These are phyloP conservation scores for Margaritispora aquatica DNA, from an alignment of 495 filamentous ascomycete species.

Conservation along the genomic window DNA sequence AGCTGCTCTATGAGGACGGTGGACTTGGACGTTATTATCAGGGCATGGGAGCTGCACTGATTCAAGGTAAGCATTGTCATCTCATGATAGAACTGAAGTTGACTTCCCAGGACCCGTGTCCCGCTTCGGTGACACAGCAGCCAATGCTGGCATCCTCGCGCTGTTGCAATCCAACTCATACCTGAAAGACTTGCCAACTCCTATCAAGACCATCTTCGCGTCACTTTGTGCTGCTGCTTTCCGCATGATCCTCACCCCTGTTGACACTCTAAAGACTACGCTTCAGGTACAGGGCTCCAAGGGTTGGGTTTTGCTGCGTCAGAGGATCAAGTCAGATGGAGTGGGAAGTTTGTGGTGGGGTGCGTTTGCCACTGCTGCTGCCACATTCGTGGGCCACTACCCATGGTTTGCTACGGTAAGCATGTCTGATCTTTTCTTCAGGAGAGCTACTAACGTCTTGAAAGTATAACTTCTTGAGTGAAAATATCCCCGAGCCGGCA, in stretches of 20 bases:
- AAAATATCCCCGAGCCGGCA: conserved; percentile 21
- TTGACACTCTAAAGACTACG: conserved; percentile 32
- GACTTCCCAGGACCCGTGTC: conserved; percentile 24
- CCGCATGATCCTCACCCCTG: conserved; percentile 29
- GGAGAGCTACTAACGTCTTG: neutral
- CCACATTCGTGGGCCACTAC: conserved; percentile 31
- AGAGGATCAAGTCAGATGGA: conserved; percentile 29
- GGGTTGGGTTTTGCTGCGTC: conserved; percentile 26
- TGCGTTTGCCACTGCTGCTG: conserved; percentile 28
- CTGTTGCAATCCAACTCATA: conserved; percentile 28
- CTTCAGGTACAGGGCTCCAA: conserved; percentile 27
- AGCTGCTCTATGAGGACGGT: conserved; percentile 24
- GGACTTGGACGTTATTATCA: conserved; percentile 28
- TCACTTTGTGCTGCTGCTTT: conserved; percentile 29
- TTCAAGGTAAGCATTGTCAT: conserved; percentile 22
- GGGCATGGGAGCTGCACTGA: conserved; percentile 28
- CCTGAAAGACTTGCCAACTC: conserved; percentile 25
- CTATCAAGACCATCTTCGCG: conserved; percentile 27
- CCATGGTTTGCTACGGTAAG: conserved; percentile 31
- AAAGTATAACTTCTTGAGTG: conserved; percentile 26
- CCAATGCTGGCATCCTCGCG: conserved; percentile 32
- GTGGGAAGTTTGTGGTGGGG: conserved; percentile 31
- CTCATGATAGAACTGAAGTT: neutral
- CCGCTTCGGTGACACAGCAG: conserved; percentile 31
- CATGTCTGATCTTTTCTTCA: neutral